Percentiles rank a stretch among this genome's conserved stretches.
phyloP scores from a whole-genome alignment of 2,329 filamentous ascomycete genomes.

The Fusarium clavum region DNA sequence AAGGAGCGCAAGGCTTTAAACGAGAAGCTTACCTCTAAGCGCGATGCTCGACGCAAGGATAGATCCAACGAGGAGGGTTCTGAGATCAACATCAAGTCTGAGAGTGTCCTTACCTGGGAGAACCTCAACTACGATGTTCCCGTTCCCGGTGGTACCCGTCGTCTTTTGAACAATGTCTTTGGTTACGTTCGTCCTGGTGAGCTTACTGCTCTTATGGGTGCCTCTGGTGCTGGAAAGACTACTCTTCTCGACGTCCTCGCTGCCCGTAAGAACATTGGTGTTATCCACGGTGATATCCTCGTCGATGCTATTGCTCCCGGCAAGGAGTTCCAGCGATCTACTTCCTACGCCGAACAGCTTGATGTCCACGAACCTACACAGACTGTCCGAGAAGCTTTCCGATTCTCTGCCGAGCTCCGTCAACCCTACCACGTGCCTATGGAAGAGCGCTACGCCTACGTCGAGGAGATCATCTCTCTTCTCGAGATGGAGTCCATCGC shows the following conservation, averaged over 20 bases:
- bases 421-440: slow-evolving; percentile 66
- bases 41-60: slow-evolving; percentile 64
- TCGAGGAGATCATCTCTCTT: slow-evolving; percentile 70
- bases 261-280: slow-evolving; percentile 70
- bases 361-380: slow-evolving; percentile 72
- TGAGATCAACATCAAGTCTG: slow-evolving; percentile 68
- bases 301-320: slow-evolving; percentile 68
- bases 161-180: slow-evolving; percentile 66
- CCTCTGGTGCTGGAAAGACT: slow-evolving; percentile 88
- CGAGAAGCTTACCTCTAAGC: slow-evolving; percentile 69
- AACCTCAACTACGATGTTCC: slow-evolving; percentile 82
- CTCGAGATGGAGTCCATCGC: slow-evolving; percentile 70
- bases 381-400: slow-evolving; percentile 72
- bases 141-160: slow-evolving; percentile 65
- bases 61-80: slow-evolving; percentile 58
- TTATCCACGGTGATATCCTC: slow-evolving; percentile 67
- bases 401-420: slow-evolving; percentile 71
- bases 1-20: slow-evolving; percentile 75
- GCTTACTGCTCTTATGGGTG: slow-evolving; percentile 84
- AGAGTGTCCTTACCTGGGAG: slow-evolving; percentile 85
- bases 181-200: slow-evolving; percentile 83
- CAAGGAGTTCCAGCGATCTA: slow-evolving; percentile 70
- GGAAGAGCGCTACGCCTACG: slow-evolving; percentile 68
- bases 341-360: slow-evolving; percentile 71
- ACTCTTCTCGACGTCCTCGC: slow-evolving; percentile 83